Conservation (phyloP, 2,329 filamentous ascomycete genomes). For the Arthrobotrys sinensis region DNA sequence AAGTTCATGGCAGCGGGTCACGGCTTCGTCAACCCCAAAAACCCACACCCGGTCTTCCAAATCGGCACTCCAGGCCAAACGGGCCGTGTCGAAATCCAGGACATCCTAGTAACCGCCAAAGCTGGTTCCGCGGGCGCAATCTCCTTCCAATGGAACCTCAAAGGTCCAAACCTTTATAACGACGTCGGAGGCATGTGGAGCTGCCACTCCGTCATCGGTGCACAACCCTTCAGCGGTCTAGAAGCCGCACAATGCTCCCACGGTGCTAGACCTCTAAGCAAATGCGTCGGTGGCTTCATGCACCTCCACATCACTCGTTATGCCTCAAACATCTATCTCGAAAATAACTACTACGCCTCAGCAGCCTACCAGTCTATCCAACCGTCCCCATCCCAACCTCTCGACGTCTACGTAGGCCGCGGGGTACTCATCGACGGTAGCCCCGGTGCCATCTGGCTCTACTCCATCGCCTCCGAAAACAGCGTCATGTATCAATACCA, state of each 20-base stretch:
- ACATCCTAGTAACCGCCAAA: slow-evolving; percentile 36
- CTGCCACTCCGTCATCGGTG: slow-evolving; percentile 31
- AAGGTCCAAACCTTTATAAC: slow-evolving; percentile 8
- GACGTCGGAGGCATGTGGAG: slow-evolving; percentile 38
- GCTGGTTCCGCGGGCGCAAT: slow-evolving; percentile 34
- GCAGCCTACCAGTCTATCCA: slow-evolving; percentile 29
- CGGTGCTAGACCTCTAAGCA: not conserved
- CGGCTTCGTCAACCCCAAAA: slow-evolving; percentile 48
- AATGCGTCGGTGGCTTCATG: slow-evolving; percentile 37
- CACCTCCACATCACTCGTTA: slow-evolving; percentile 29
- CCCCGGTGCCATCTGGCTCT: slow-evolving; percentile 16
- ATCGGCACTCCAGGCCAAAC: slow-evolving; percentile 18
- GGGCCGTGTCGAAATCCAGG: slow-evolving; percentile 35
- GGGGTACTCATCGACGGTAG: slow-evolving; percentile 28
- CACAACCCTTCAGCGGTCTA: slow-evolving; percentile 27
- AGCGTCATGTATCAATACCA: slow-evolving; percentile 38
- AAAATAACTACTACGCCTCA: slow-evolving; percentile 36
- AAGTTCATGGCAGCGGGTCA: slow-evolving; percentile 64
- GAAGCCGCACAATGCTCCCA: slow-evolving; percentile 28
- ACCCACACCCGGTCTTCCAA: slow-evolving; percentile 32
- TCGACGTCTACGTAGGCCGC: slow-evolving; percentile 37
- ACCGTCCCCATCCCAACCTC: slow-evolving; percentile 18
- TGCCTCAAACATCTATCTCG: slow-evolving; percentile 17
- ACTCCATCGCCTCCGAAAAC: slow-evolving; percentile 22
- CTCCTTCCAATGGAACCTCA: slow-evolving; percentile 47